Percentiles rank a stretch among this genome's conserved stretches.
Evolutionary conservation across 306 rosid species (phyloP).

Genomic region (Cucurbita argyrosperma): DNA sequence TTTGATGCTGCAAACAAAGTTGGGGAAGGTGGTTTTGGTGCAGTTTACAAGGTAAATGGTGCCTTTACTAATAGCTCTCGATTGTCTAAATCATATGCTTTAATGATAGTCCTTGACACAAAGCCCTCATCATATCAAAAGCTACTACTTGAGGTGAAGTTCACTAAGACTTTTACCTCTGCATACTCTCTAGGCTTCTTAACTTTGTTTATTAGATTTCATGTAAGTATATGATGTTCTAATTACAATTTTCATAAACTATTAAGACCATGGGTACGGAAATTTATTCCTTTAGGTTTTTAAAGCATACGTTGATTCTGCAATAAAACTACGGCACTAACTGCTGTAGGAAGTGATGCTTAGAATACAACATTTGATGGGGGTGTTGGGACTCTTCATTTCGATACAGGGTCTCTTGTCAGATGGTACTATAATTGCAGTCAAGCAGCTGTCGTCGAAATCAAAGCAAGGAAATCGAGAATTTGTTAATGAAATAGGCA

Average conservation of each 20-base stretch:
- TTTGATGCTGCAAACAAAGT: constrained; percentile 61
- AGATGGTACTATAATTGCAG: constrained; percentile 79
- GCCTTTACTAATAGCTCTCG: neutral
- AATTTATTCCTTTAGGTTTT: neutral
- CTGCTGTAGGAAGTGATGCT: neutral
- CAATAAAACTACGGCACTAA: neutral
- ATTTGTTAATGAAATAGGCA: constrained; percentile 85
- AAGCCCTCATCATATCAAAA: neutral
- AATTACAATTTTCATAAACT: neutral
- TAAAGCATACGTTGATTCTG: neutral
- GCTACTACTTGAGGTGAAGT: neutral
- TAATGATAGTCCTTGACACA: neutral
- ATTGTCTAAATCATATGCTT: neutral
- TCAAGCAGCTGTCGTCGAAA: constrained; percentile 83
- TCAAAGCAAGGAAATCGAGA: constrained; percentile 97
- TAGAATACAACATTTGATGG: neutral
- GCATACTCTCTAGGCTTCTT: neutral
- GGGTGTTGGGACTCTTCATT: constrained; percentile 4
- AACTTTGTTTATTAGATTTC: neutral
- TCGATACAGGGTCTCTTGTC: constrained; percentile 58
- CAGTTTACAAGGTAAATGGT: constrained; percentile 64
- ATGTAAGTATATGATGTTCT: neutral
- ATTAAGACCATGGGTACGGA: neutral
- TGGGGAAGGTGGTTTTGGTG: constrained; percentile 95
- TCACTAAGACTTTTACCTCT: neutral